Evolutionary conservation across 2,329 filamentous ascomycete species (phyloP).

Genomic region (Diaporthe citrichinensis): DNA sequence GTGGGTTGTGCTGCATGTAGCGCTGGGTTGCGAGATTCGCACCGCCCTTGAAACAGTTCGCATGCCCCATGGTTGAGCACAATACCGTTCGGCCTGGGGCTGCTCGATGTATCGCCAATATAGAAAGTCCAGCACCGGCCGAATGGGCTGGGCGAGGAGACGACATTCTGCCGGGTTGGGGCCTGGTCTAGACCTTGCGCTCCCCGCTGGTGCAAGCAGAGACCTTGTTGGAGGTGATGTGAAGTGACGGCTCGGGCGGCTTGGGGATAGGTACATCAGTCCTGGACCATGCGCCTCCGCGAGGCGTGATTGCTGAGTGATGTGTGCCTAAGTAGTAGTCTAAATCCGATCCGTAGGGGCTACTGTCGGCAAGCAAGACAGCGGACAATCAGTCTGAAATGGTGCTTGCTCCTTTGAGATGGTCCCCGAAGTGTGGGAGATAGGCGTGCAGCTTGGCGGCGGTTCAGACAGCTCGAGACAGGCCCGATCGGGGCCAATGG

Average conservation of each 20-base stretch:
- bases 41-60: not conserved
- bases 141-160: not conserved
- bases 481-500: conserved; percentile 29
- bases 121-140: not conserved
- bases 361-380: not conserved
- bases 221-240: conserved; percentile 16
- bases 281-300: not conserved
- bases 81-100: not conserved
- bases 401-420: conserved; percentile 31
- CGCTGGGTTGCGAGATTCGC: not conserved
- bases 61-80: not conserved
- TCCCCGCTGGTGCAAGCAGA: conserved; percentile 17
- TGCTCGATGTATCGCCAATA: not conserved
- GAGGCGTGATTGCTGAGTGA: conserved; percentile 4
- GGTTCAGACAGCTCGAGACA: not conserved
- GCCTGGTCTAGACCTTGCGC: not conserved
- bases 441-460: not conserved
- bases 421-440: conserved; percentile 24
- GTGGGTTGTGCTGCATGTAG: conserved; percentile 19
- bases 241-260: conserved; percentile 9
- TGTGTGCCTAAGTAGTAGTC: conserved; percentile 1
- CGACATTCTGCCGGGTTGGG: not conserved
- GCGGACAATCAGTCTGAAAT: not conserved
- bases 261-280: not conserved
- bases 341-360: not conserved